Conservation (phyloP, 176 grass and related monocot genomes). For the Hsuehochloa calcarea region DNA sequence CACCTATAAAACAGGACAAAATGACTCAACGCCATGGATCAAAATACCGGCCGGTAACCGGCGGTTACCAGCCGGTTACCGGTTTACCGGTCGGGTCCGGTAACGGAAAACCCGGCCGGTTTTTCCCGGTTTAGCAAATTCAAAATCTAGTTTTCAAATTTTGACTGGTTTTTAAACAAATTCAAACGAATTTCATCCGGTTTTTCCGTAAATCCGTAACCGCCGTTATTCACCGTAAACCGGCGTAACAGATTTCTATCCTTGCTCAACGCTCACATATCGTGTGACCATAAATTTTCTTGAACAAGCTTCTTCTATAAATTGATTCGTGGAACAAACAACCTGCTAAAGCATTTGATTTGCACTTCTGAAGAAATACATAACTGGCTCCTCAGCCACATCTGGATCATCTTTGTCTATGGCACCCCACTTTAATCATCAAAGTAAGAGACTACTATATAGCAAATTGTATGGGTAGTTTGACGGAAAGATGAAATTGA, state of each 20-base stretch:
- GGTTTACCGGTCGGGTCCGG: too few relatives aligned
- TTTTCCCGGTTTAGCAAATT: too few relatives aligned
- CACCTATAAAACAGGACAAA: background rate
- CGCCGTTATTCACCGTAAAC: too few relatives aligned
- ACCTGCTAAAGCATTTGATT: background rate
- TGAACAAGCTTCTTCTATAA: background rate
- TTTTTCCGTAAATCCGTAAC: too few relatives aligned
- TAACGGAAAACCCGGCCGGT: too few relatives aligned
- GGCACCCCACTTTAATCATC: conserved; percentile 7
- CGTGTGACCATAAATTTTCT: background rate
- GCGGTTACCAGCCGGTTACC: too few relatives aligned
- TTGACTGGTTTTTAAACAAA: too few relatives aligned
- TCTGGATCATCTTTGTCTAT: background rate
- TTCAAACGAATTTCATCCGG: too few relatives aligned
- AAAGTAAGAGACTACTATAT: background rate
- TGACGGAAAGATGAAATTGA: background rate
- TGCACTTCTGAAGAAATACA: conserved; percentile 5
- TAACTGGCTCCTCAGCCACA: background rate
- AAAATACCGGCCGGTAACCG: too few relatives aligned
- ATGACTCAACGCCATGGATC: background rate
- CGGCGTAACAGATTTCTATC: too few relatives aligned
- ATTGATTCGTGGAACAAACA: background rate
- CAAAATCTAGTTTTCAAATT: too few relatives aligned
- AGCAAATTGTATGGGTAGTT: background rate
- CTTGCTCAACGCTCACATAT: background rate